These are phyloP conservation scores for Mariannaea elegans DNA, from an alignment of 2,329 filamentous ascomycete species.

Conservation along the genomic window DNA sequence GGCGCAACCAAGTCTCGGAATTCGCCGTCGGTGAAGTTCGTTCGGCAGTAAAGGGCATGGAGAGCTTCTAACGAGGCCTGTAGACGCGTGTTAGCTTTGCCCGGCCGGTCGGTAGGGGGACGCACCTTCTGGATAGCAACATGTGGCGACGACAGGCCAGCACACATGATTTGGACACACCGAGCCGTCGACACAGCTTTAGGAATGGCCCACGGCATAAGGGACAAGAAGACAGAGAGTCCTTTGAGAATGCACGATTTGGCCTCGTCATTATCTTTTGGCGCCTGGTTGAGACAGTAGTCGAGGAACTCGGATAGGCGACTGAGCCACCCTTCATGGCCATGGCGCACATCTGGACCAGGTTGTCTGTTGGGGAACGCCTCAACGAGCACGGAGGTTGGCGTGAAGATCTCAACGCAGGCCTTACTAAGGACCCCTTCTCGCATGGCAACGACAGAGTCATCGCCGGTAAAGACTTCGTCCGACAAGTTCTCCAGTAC, in stretches of 20 bases:
- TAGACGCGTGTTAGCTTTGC: constrained; percentile 20
- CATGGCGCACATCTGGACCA: constrained; percentile 75
- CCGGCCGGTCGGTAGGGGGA: neutral
- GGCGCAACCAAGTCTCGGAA: constrained; percentile 81
- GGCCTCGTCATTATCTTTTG: constrained; percentile 72
- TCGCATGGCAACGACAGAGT: constrained; percentile 83
- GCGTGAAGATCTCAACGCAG: constrained; percentile 93
- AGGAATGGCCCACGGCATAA: constrained; percentile 88
- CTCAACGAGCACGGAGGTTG: constrained; percentile 76
- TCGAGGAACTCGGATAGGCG: constrained; percentile 79
- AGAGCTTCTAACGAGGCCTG: constrained; percentile 83
- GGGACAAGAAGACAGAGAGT: constrained; percentile 78
- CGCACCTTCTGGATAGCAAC: constrained; percentile 77
- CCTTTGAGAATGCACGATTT: constrained; percentile 78
- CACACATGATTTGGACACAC: constrained; percentile 75
- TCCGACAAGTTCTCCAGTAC: constrained; percentile 93
- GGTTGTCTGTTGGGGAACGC: constrained; percentile 78
- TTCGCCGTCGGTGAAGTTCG: constrained; percentile 78
- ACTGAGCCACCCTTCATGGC: constrained; percentile 86
- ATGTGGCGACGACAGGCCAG: constrained; percentile 74
- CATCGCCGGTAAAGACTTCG: constrained; percentile 91
- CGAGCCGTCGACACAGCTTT: constrained; percentile 78
- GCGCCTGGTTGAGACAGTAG: constrained; percentile 73
- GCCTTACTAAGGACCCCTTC: constrained; percentile 87
- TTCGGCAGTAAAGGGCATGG: constrained; percentile 81